Base-by-base conservation (phyloP, 768 basidiomycete genomes). In the Russula vinacea region DNA sequence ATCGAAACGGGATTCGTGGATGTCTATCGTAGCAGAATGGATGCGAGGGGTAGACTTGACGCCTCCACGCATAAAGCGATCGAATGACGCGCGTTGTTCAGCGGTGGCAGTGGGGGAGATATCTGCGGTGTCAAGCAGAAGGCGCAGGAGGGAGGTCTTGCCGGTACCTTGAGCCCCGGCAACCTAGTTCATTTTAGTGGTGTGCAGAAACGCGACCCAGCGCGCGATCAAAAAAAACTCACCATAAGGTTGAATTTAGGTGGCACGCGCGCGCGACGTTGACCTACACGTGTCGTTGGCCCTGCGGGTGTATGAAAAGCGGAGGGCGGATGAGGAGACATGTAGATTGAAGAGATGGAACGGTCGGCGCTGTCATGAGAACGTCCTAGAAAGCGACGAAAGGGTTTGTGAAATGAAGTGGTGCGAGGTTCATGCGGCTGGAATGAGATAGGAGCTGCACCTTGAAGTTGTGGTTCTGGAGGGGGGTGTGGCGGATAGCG, bases 211-310 rank as follows among this genome's bases (percentile, higher is more conserved):
- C 35, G 47, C 35, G 29, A 66, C 47, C 37, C 7, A 39, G 10
- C 17, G 24, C 37, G 49, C 5, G 56, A 47, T 16, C 39, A 17
- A 22, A 70, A 17, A 22, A 70, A 24, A 70, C 79, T 62, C 68
- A 90, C 90, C 90, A 93, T 92, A 58, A 94, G 76, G 72, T 94
- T 94, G 78, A 94, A 92, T 3, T 89, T 89, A 7, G 90, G 88
- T 16, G 89, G 81, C 17, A 82, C 74, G 62, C 87, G 82, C 67
- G 79, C 77, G 69, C 88, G 82, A 70, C 87, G 82, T 72, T 89
- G 88, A 68, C 81, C 82, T 61, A 83, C 79, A 68, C 84, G 82
- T 3, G 76, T 71, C 47, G 78, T 67, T 32, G 77, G 75, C 50
- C 73, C 75, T 7, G 76, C 65, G 22, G 64, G 56, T 54, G 52